phyloP scores from a whole-genome alignment of 768 basidiomycete genomes.

The Tricholoma sp. region DNA sequence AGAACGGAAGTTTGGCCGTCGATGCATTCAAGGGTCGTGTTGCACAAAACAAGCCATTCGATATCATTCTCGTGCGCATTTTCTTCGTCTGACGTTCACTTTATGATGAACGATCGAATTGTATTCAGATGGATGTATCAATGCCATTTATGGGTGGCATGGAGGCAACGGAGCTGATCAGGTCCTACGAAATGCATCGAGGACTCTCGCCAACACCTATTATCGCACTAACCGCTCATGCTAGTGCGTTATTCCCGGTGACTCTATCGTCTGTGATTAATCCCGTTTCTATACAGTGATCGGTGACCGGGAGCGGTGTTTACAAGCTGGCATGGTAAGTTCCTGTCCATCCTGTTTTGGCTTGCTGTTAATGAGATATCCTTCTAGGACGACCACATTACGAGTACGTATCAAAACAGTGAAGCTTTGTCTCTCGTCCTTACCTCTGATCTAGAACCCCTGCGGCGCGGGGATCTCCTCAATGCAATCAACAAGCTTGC shows the following conservation, averaged over 20 bases:
- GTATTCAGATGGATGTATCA: conserved; percentile 87
- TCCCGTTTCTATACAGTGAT: conserved; percentile 56
- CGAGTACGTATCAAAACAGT: conserved; percentile 44
- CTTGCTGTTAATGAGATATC: not conserved
- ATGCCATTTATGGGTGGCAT: conserved; percentile 99
- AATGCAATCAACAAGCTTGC: conserved; percentile 82
- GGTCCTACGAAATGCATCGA: conserved; percentile 42
- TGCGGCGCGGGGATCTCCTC: conserved; percentile 72
- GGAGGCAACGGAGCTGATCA: conserved; percentile 93
- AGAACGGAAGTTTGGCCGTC: conserved; percentile 92
- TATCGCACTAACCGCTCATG: conserved; percentile 95
- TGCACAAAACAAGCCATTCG: conserved; percentile 68
- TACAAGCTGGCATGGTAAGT: conserved; percentile 44
- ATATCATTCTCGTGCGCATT: conserved; percentile 80
- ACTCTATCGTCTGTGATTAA: not conserved
- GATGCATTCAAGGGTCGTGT: conserved; percentile 85
- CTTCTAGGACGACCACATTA: conserved; percentile 66
- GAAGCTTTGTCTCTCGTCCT: conserved; percentile 2
- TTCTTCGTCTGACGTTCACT: not conserved
- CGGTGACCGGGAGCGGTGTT: conserved; percentile 52
- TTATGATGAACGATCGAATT: not conserved
- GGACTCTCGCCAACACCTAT: conserved; percentile 78
- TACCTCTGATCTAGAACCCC: conserved; percentile 48
- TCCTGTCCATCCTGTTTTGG: not conserved
- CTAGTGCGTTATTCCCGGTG: conserved; percentile 56